Percentiles rank a stretch among this genome's conserved stretches.
Conservation (phyloP, 2,329 filamentous ascomycete species). For the Pestalotiopsis sp. region DNA sequence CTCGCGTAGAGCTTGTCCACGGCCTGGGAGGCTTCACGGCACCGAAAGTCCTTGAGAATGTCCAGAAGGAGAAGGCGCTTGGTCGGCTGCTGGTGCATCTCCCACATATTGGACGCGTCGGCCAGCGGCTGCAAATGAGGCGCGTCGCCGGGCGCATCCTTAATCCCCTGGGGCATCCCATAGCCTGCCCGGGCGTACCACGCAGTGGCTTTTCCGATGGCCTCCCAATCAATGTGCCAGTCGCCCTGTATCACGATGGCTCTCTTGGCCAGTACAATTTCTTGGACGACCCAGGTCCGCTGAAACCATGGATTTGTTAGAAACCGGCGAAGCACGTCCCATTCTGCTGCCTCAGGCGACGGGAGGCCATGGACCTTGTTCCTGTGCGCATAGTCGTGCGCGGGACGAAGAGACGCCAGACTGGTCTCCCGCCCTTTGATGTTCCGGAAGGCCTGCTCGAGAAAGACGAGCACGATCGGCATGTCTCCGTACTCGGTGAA, state of each 20-base stretch:
- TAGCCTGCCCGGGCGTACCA: neutral
- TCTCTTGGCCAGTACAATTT: constrained; percentile 12
- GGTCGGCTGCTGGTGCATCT: neutral
- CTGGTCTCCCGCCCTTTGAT: neutral
- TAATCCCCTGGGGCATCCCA: neutral
- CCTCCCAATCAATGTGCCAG: constrained; percentile 14
- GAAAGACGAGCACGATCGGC: neutral
- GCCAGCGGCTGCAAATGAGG: neutral
- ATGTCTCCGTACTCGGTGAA: neutral
- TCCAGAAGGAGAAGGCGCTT: neutral
- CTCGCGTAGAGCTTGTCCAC: constrained; percentile 7
- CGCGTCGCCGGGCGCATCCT: neutral
- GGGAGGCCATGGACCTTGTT: neutral
- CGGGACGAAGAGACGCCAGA: neutral
- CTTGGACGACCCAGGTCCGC: constrained; percentile 21
- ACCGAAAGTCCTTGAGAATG: neutral
- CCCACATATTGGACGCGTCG: neutral
- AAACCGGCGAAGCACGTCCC: neutral
- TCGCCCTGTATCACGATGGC: constrained; percentile 14
- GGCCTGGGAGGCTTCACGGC: neutral
- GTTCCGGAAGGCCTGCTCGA: constrained; percentile 6
- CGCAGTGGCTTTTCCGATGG: constrained; percentile 1
- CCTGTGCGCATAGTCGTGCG: neutral
- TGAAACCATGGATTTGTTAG: constrained; percentile 17
- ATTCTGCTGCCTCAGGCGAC: neutral